Conservation (phyloP, 2,329 filamentous ascomycete species). For the Alternaria incomplexa region DNA sequence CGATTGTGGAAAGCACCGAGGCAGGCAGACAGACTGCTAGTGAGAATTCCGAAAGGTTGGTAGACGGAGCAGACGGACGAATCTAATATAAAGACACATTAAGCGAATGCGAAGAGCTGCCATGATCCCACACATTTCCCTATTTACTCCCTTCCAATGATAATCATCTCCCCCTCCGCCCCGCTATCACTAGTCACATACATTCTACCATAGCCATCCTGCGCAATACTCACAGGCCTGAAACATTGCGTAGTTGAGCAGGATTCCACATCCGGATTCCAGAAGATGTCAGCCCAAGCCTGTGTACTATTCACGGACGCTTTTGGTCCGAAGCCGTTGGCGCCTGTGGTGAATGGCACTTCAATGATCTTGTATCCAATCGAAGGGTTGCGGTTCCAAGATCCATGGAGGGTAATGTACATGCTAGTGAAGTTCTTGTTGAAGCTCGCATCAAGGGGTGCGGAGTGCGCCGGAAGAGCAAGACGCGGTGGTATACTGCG, state of each 20-base stretch:
- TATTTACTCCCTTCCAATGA: conserved; percentile 29
- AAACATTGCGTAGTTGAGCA: conserved; percentile 41
- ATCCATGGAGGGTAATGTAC: conserved; percentile 39
- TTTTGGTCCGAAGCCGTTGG: conserved; percentile 18
- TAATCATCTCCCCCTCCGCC: conserved; percentile 33
- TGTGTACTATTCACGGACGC: conserved; percentile 11
- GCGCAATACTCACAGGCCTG: conserved; percentile 35
- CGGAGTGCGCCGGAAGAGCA: conserved; percentile 31
- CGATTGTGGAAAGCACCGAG: background rate
- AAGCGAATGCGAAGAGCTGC: background rate
- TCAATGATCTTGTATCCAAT: conserved; percentile 35
- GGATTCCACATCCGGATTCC: conserved; percentile 25
- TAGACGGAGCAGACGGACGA: background rate
- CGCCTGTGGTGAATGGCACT: conserved; percentile 23
- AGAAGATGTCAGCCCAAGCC: conserved; percentile 33
- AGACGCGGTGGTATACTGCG: conserved; percentile 25
- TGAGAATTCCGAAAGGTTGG: background rate
- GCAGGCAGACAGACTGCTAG: background rate
- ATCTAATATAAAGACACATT: background rate
- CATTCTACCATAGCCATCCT: conserved; percentile 32
- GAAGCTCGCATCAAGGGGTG: conserved; percentile 37
- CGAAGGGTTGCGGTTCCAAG: conserved; percentile 31
- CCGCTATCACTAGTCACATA: conserved; percentile 41
- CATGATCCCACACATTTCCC: background rate
- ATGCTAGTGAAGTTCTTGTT: conserved; percentile 28